A percentile compares a stretch with the other conserved stretches of the same genome.
Conservation (phyloP, 331 rosid species). For the Prunus yedoensis region DNA sequence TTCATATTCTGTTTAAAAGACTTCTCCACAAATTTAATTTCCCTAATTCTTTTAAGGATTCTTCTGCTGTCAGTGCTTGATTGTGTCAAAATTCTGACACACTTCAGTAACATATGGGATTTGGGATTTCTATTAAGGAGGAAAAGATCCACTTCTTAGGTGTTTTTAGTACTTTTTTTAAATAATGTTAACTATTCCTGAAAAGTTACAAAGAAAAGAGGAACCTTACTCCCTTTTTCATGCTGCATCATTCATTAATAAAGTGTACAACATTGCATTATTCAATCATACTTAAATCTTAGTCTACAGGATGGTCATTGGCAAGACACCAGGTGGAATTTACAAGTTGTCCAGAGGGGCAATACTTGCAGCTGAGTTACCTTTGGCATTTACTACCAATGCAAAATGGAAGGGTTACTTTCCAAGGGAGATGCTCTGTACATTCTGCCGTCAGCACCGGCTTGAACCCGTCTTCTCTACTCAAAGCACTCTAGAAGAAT, state of each 20-base stretch:
- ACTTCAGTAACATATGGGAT: no score
- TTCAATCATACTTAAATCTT: constrained; percentile 33
- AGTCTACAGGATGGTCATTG: constrained; percentile 73
- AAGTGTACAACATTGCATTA: constrained; percentile 15
- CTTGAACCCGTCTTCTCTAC: constrained; percentile 66
- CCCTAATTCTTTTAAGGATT: not conserved
- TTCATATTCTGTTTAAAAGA: constrained; percentile 1
- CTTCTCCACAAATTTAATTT: not conserved
- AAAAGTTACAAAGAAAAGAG: not conserved
- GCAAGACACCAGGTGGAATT: constrained; percentile 81
- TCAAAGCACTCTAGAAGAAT: constrained; percentile 32
- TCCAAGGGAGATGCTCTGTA: constrained; percentile 78
- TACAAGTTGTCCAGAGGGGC: constrained; percentile 89
- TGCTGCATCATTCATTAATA: constrained; percentile 13
- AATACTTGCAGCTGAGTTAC: constrained; percentile 69
- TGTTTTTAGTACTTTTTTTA: no score
- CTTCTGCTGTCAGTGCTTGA: not conserved
- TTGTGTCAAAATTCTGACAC: no score
- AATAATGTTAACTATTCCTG: not conserved
- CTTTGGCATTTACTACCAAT: constrained; percentile 60
- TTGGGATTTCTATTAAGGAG: no score
- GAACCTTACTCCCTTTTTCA: not conserved
- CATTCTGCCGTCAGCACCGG: constrained; percentile 84
- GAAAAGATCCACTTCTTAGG: no score
- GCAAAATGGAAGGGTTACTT: constrained; percentile 88